A percentile compares a stretch with the other conserved stretches of the same genome.
These are phyloP conservation scores for Trichothecium roseum DNA, from an alignment of 2,329 filamentous ascomycete species.

Conservation along the genomic window DNA sequence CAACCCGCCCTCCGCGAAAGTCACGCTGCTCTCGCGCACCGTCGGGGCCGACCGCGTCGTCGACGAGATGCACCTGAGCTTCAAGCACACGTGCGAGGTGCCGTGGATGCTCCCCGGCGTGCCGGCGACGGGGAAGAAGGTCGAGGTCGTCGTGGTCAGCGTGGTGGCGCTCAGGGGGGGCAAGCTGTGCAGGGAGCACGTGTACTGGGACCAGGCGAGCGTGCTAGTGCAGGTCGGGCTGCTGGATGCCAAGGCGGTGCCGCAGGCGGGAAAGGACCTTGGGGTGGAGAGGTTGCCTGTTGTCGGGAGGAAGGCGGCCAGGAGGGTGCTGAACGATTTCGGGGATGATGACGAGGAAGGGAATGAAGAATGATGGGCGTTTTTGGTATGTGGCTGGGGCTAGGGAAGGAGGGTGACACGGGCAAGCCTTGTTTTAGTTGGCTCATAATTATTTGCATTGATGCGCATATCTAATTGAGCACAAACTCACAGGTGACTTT, in stretches of 20 bases:
- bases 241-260: constrained; percentile 30
- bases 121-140: constrained; percentile 38
- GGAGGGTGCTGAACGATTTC: constrained; percentile 20
- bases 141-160: constrained; percentile 47
- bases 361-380: neutral
- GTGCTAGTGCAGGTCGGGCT: constrained; percentile 49
- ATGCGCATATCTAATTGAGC: no score
- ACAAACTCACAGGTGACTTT: no score
- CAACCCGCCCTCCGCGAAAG: constrained; percentile 48
- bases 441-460: no score
- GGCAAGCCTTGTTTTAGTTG: no score
- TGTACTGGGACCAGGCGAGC: constrained; percentile 54
- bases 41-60: constrained; percentile 54
- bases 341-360: constrained; percentile 21
- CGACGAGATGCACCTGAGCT: constrained; percentile 49
- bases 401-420: no score
- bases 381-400: neutral
- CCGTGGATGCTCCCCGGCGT: constrained; percentile 53
- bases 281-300: constrained; percentile 27
- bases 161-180: constrained; percentile 50
- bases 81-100: constrained; percentile 46
- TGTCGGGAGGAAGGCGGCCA: constrained; percentile 26
- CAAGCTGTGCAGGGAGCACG: constrained; percentile 51
- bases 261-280: constrained; percentile 19
- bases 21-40: constrained; percentile 55